A percentile compares a stretch with the other conserved stretches of the same genome.
Evolutionary conservation across 139 green algal species (phyloP).

Genomic region (Chlorella sp.): DNA sequence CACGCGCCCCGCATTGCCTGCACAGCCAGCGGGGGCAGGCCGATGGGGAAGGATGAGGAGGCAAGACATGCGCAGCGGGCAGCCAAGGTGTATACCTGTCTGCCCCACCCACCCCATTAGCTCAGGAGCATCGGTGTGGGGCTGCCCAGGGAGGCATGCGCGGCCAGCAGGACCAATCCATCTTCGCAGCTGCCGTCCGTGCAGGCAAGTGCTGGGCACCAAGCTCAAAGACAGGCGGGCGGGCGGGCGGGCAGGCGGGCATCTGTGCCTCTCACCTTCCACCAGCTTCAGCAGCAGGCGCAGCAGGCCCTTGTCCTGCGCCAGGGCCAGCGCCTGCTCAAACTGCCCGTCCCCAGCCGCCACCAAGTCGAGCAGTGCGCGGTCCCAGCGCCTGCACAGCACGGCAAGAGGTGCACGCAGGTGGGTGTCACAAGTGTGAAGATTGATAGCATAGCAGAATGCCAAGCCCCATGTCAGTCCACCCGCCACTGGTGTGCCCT

Average conservation of each 20-base stretch:
- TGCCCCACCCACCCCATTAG: no score
- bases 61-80: no score
- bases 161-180: no score
- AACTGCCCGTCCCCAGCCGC: conserved; percentile 67
- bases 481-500: background rate
- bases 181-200: no score
- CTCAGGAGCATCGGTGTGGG: no score
- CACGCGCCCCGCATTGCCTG: conserved; percentile 19
- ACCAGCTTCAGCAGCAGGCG: conserved; percentile 71
- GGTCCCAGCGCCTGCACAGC: conserved; percentile 49
- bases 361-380: conserved; percentile 75
- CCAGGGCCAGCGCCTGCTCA: conserved; percentile 70
- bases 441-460: background rate
- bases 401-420: background rate
- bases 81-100: no score
- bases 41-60: no score
- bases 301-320: conserved; percentile 72
- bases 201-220: background rate
- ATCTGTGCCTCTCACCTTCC: conserved; percentile 5
- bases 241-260: background rate
- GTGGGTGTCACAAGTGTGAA: background rate
- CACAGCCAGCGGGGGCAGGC: background rate
- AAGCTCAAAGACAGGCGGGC: background rate
- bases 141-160: background rate
- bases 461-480: background rate